phyloP scores from a whole-genome alignment of 495 filamentous ascomycete species.

The Hypoxylon cercidicola region DNA sequence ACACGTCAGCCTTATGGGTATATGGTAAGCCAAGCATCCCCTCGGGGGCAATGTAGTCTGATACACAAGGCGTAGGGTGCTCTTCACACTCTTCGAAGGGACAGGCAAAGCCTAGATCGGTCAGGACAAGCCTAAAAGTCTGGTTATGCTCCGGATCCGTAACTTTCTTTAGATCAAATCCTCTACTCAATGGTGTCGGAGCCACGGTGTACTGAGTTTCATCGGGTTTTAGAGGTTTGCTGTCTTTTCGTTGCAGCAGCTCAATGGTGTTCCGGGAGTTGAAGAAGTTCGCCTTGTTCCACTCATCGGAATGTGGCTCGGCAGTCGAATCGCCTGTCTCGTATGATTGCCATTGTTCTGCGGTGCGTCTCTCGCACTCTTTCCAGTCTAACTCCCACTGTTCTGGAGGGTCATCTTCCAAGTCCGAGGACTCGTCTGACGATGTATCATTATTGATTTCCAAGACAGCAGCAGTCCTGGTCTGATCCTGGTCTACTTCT shows the following conservation, averaged over 20 bases:
- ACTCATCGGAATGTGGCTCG: constrained; percentile 7
- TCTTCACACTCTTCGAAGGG: neutral
- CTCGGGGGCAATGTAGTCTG: constrained; percentile 1
- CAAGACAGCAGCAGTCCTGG: neutral
- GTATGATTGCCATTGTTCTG: constrained; percentile 3
- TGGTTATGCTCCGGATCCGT: neutral
- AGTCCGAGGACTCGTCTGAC: constrained; percentile 6
- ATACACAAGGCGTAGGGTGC: neutral
- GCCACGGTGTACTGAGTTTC: constrained; percentile 3
- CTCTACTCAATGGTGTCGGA: neutral
- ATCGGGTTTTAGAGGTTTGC: constrained; percentile 1
- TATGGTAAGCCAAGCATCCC: neutral
- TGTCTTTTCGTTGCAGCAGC: constrained; percentile 3
- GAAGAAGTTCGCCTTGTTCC: constrained; percentile 11
- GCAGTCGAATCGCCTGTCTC: neutral
- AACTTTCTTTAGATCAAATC: neutral
- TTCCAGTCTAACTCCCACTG: neutral
- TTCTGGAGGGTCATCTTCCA: neutral
- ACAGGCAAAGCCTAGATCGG: neutral
- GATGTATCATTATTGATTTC: neutral
- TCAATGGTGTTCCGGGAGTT: constrained; percentile 6
- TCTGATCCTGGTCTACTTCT: neutral
- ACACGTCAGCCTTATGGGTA: constrained; percentile 1
- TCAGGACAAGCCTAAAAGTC: neutral
- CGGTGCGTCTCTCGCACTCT: constrained; percentile 1